Conservation (phyloP, 805 yeast genomes). For the Saccharomycopsis amapae region DNA sequence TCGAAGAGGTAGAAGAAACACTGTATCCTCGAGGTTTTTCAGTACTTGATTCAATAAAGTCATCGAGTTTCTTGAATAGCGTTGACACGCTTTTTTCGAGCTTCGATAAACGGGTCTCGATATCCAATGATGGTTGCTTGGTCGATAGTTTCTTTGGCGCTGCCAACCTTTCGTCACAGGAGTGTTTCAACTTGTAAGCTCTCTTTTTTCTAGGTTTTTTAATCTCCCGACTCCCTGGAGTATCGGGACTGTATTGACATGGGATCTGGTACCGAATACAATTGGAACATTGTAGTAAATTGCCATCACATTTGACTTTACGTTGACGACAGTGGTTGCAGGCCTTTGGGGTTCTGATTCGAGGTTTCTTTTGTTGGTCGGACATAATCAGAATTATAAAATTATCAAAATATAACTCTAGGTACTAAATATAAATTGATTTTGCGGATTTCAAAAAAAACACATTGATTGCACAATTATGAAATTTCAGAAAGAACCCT, state of each 20-base stretch:
- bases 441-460: too few species aligned
- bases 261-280: slow-evolving; percentile 8
- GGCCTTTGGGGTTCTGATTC: slow-evolving; percentile 19
- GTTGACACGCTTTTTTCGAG: slow-evolving; percentile 3
- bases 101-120: slow-evolving; percentile 4
- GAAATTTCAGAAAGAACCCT: too few species aligned
- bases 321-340: slow-evolving; percentile 21
- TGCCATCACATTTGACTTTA: slow-evolving; percentile 20
- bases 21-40: too few species aligned
- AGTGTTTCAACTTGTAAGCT: not conserved
- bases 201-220: slow-evolving; percentile 7
- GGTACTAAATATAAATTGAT: too few species aligned
- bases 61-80: slow-evolving; percentile 5
- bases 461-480: too few species aligned
- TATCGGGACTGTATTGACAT: slow-evolving; percentile 10
- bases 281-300: slow-evolving; percentile 12
- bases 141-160: not conserved
- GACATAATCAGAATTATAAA: too few species aligned
- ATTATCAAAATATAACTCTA: too few species aligned
- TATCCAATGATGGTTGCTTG: not conserved
- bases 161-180: not conserved
- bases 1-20: too few species aligned
- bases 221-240: too few species aligned
- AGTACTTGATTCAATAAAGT: too few species aligned
- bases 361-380: slow-evolving; percentile 2